Conservation (phyloP, 169 alveolate species). For the Plasmodium knowlesi region DNA sequence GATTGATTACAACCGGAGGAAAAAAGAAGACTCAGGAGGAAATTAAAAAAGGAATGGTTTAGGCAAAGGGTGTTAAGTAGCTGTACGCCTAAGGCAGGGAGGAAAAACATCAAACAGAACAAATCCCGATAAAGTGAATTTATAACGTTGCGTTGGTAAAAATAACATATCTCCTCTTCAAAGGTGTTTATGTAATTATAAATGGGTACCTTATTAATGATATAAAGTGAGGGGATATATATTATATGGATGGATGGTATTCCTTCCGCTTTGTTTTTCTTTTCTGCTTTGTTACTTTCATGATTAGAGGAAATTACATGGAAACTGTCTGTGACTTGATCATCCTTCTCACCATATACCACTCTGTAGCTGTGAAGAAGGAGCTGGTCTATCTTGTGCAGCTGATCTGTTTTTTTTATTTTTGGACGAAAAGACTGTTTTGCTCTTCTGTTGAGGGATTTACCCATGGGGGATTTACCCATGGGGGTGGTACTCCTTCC, state of each 20-base stretch:
- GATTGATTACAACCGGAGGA: background rate
- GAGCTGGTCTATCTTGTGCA: conserved; percentile 2
- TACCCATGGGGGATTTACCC: background rate
- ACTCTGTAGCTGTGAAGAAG: background rate
- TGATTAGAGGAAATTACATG: background rate
- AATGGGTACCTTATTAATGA: conserved; percentile 7
- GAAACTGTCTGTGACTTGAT: background rate
- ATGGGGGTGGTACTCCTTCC: background rate
- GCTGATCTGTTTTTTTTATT: background rate
- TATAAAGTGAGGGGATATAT: conserved; percentile 42
- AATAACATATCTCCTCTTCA: conserved; percentile 26
- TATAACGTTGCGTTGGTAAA: background rate
- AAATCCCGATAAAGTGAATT: background rate
- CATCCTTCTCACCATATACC: background rate
- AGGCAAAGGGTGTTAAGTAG: conserved; percentile 3
- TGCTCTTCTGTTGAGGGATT: background rate
- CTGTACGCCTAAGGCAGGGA: background rate
- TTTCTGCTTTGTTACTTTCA: background rate
- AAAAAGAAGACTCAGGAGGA: conserved; percentile 1
- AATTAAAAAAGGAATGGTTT: background rate
- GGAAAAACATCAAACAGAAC: conserved; percentile 6
- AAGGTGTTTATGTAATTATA: conserved; percentile 22
- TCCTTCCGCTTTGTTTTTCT: background rate
- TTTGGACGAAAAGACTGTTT: background rate
- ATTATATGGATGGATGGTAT: background rate